Conservation (phyloP, 495 filamentous ascomycete species). For the Penicillium daleae region DNA sequence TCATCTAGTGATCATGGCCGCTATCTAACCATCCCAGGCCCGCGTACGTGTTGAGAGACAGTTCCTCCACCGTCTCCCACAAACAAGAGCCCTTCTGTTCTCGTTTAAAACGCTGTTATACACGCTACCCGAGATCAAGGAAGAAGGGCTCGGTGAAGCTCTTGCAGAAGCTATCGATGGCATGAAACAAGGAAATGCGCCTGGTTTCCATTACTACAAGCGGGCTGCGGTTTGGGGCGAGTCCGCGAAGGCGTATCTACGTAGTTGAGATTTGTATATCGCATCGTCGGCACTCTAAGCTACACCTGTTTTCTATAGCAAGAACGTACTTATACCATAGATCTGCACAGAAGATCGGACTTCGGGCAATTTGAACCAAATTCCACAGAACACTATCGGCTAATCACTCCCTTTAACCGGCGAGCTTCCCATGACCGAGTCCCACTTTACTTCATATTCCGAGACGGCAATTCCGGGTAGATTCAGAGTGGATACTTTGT, state of each 20-base stretch:
- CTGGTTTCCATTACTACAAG: constrained; percentile 68
- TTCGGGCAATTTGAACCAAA: not conserved
- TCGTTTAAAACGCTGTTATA: constrained; percentile 78
- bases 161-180: constrained; percentile 74
- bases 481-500: not conserved
- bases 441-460: not conserved
- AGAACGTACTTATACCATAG: not conserved
- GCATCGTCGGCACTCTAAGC: constrained; percentile 43
- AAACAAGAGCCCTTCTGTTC: constrained; percentile 66
- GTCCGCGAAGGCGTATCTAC: constrained; percentile 58
- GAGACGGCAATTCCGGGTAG: not conserved
- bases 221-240: constrained; percentile 65
- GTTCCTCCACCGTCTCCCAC: constrained; percentile 68
- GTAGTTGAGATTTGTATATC: constrained; percentile 29
- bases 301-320: not conserved
- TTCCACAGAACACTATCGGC: not conserved
- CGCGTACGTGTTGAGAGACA: constrained; percentile 70
- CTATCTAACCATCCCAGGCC: constrained; percentile 31
- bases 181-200: constrained; percentile 62
- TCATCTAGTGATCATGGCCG: not conserved
- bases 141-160: constrained; percentile 61
- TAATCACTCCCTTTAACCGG: not conserved
- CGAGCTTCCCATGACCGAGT: not conserved
- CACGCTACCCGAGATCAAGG: constrained; percentile 63
- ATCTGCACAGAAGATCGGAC: not conserved